phyloP scores from a whole-genome alignment of 768 basidiomycete species.

The Lepiota venenata region DNA sequence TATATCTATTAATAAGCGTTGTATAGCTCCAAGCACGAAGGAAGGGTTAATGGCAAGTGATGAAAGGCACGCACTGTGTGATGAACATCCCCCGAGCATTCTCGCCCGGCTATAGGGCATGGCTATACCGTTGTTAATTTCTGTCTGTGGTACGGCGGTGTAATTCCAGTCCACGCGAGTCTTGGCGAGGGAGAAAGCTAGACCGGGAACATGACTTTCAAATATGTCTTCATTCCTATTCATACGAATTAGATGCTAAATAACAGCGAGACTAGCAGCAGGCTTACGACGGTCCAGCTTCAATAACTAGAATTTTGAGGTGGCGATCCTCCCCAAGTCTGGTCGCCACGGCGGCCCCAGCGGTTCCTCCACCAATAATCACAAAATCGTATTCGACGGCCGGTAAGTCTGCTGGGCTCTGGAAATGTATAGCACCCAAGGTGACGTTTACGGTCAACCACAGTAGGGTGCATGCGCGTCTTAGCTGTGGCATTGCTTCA shows the following conservation, averaged over 20 bases:
- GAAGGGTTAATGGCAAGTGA: no score
- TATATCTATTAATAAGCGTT: background rate
- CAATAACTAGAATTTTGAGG: conserved; percentile 43
- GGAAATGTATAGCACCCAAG: background rate
- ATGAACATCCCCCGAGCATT: background rate
- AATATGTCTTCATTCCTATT: conserved; percentile 8
- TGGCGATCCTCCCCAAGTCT: conserved; percentile 41
- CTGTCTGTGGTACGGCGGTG: conserved; percentile 22
- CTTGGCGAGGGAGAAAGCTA: background rate
- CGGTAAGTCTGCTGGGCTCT: conserved; percentile 4
- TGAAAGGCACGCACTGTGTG: background rate
- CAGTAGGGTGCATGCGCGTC: background rate
- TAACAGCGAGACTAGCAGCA: no score
- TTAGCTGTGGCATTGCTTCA: no score
- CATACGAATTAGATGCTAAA: background rate
- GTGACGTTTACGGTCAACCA: background rate
- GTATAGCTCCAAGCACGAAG: background rate
- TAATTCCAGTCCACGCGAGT: conserved; percentile 25
- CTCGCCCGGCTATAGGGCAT: background rate
- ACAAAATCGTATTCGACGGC: conserved; percentile 18
- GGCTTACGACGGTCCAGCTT: conserved; percentile 36
- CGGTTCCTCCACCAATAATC: conserved; percentile 42
- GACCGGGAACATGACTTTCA: background rate
- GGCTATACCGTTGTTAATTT: conserved; percentile 13
- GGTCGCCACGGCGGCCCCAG: conserved; percentile 46